phyloP scores from a whole-genome alignment of 2,329 filamentous ascomycete species.

The Fusarium dlaminii region DNA sequence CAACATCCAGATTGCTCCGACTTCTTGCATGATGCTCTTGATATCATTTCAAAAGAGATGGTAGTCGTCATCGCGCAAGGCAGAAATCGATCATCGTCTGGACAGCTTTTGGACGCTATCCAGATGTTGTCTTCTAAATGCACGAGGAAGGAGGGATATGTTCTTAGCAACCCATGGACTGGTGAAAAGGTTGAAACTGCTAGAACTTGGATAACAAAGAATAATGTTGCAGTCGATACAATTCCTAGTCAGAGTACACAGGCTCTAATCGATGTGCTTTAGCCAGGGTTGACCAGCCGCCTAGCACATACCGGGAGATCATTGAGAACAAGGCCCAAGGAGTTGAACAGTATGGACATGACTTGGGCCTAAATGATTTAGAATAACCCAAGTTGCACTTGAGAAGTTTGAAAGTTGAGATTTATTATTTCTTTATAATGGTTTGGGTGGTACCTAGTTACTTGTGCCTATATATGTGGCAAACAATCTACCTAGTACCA shows the following conservation, averaged over 20 bases:
- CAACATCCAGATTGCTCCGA: neutral
- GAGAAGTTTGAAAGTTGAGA: neutral
- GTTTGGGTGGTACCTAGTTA: too few relatives aligned
- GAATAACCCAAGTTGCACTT: neutral
- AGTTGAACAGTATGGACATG: neutral
- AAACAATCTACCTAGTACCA: neutral
- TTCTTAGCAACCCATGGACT: neutral
- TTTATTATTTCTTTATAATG: neutral
- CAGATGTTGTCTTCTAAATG: neutral
- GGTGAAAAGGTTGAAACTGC: neutral
- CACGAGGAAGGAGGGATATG: rapidly evolving
- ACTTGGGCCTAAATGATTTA: neutral
- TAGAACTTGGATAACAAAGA: neutral
- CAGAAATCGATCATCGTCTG: neutral
- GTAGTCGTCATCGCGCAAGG: neutral
- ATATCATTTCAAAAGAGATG: neutral
- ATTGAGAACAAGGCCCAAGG: neutral
- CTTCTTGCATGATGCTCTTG: neutral
- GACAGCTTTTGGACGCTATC: neutral
- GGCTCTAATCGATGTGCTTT: neutral
- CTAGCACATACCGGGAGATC: neutral
- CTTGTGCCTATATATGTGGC: too few relatives aligned
- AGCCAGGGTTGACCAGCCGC: neutral
- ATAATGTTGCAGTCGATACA: neutral
- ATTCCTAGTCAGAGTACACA: neutral